Base-by-base conservation (phyloP, 2,329 filamentous ascomycete species). In the Clonostachys byssicola region DNA sequence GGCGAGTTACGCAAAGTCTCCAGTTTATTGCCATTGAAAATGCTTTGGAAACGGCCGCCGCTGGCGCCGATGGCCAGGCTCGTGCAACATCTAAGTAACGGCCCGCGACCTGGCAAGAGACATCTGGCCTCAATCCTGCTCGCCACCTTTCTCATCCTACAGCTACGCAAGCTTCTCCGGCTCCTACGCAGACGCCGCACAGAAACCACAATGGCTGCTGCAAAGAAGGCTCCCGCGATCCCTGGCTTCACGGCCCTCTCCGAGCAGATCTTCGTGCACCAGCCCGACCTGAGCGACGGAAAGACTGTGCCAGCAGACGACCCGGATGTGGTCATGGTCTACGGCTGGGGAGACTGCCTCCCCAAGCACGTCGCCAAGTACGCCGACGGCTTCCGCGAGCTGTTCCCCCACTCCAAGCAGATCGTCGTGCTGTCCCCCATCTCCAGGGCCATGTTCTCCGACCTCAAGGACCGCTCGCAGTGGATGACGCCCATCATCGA, bases 331-430 rank as follows among this genome's bases (percentile, higher is more conserved):
- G 63, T 81, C 40, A 55, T 81, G 42, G 66, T 83, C 49, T 82
- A 73, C 58, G 72, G 77, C 54, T 83, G 78, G 80, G 77, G 79
- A 45, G 79, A 83, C 51, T 76, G 73, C 18, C 61, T 65, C 12
- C 72, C 78, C 3, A 77, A 75, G 51, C 72, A 83, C 56, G 68
- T 81, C 30, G 63, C 66, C 48, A 83, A 83, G 57, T 83, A 81
- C 54, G 66, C 72, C 13, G 68, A 73, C 12, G 75, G 73, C 30
- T 82, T 77, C 60, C 68, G 68, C 39, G 55, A 60, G 12, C 69
- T 81, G 1, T 83, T 69, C 54, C 79, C 80, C 0, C 54, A 62
- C 20, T 68, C 78, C 5, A 66, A 68, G 38, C 74, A 80, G 47
- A 62, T 82, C 33, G 67, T 79, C 35, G 63, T 78, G 12, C 67